Percentiles rank a stretch among this genome's conserved stretches.
These are phyloP conservation scores for Isatis tinctoria DNA, from an alignment of 345 rosid species.

Conservation along the genomic window DNA sequence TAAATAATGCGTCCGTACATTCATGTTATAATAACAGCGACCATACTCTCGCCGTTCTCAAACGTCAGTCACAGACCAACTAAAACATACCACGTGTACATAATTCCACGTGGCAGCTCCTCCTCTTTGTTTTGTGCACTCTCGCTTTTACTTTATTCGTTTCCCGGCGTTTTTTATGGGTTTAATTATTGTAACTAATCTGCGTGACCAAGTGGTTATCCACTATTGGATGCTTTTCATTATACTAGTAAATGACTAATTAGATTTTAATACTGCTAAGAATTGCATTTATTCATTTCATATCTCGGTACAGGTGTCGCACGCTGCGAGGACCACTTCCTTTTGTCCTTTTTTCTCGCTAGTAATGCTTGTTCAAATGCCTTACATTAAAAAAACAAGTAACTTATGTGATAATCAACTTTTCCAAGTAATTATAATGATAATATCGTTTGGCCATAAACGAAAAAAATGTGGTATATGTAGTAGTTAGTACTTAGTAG, in stretches of 20 bases:
- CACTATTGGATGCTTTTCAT: conserved; percentile 20
- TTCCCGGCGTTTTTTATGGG: not conserved
- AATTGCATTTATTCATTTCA: not conserved
- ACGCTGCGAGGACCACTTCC: conserved; percentile 35
- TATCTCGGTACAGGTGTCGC: conserved; percentile 36
- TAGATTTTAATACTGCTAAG: not conserved
- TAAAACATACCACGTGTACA: not conserved
- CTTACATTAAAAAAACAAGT: not conserved
- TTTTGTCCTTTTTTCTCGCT: not conserved
- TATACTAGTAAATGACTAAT: not conserved
- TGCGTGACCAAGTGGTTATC: conserved; percentile 13
- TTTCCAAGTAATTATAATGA: not conserved
- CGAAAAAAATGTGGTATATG: not conserved
- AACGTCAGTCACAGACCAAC: not conserved
- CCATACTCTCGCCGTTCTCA: not conserved
- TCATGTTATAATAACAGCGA: conserved; percentile 1
- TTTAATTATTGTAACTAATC: not conserved
- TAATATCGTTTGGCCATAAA: not conserved
- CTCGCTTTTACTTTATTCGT: conserved; percentile 20
- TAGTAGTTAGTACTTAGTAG: not conserved
- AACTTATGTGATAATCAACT: not conserved
- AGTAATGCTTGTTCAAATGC: not conserved
- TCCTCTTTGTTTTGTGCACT: not conserved
- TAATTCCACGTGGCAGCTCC: not conserved
- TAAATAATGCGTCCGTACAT: not conserved